Evolutionary conservation across 2,329 filamentous ascomycete genomes (phyloP).

Genomic region (Pestalotiopsis sp.): DNA sequence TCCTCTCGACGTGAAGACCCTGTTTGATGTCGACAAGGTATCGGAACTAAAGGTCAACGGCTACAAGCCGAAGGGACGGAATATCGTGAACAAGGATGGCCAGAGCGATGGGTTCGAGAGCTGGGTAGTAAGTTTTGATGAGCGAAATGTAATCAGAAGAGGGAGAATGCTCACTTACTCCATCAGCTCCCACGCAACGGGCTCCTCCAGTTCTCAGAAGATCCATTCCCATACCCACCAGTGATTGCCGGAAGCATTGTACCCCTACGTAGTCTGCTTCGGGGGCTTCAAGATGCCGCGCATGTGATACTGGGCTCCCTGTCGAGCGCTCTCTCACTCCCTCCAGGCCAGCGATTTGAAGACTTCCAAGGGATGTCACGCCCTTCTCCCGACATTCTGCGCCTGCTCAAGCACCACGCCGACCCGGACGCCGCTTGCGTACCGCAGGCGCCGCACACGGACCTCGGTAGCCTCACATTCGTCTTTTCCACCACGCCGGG

Average conservation of each 20-base stretch:
- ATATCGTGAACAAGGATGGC: constrained; percentile 1
- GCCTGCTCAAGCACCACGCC: background rate
- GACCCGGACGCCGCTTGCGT: background rate
- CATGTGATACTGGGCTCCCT: background rate
- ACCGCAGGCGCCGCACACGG: constrained; percentile 1
- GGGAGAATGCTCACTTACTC: background rate
- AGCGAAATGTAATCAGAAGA: background rate
- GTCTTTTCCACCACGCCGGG: background rate
- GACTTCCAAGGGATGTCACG: background rate
- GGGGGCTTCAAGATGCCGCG: background rate
- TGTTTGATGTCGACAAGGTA: constrained; percentile 10
- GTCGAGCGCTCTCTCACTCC: background rate
- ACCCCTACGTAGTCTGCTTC: background rate
- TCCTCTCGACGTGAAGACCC: background rate
- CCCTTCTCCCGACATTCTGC: background rate
- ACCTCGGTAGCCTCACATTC: background rate
- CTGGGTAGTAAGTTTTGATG: constrained; percentile 7
- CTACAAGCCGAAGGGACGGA: constrained; percentile 12
- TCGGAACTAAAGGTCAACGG: constrained; percentile 10
- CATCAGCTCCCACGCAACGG: constrained; percentile 6
- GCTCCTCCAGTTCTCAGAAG: background rate
- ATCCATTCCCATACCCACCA: constrained; percentile 5
- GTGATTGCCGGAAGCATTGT: background rate
- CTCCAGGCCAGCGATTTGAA: background rate
- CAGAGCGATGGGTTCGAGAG: constrained; percentile 6